Evolutionary conservation across 176 grass and related monocot species (phyloP).

Genomic region (Avena insularis): DNA sequence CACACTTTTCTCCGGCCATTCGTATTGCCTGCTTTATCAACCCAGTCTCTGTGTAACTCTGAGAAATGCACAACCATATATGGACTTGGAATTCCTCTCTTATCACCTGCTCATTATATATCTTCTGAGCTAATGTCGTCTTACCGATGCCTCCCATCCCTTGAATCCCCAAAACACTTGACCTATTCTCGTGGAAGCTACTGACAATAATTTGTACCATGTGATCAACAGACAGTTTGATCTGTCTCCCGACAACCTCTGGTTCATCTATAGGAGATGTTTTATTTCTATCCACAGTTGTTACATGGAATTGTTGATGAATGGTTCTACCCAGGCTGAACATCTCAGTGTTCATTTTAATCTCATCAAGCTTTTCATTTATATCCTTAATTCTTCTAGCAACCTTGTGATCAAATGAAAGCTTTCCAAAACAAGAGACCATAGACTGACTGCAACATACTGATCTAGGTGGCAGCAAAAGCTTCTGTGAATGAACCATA

Average conservation of each 20-base stretch:
- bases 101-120: conserved; percentile 42
- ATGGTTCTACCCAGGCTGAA: neutral
- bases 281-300: neutral
- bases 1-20: neutral
- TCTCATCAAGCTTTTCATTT: conserved; percentile 29
- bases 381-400: conserved; percentile 37
- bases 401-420: neutral
- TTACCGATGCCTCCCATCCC: conserved; percentile 60
- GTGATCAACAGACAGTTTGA: neutral
- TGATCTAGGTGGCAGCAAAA: neutral
- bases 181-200: neutral
- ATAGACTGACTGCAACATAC: neutral
- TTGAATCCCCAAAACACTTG: conserved; percentile 13
- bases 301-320: neutral
- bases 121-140: conserved; percentile 56
- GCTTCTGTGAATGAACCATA: conserved; percentile 6
- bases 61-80: conserved; percentile 50
- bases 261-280: conserved; percentile 29
- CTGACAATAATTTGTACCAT: conserved; percentile 36
- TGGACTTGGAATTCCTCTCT: conserved; percentile 28
- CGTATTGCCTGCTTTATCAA: conserved; percentile 47
- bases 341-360: neutral
- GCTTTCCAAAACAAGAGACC: conserved; percentile 5
- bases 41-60: conserved; percentile 23
- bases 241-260: conserved; percentile 42